Base-by-base conservation (phyloP, 2,329 filamentous ascomycete genomes). In the Raffaelea ambrosiae region DNA sequence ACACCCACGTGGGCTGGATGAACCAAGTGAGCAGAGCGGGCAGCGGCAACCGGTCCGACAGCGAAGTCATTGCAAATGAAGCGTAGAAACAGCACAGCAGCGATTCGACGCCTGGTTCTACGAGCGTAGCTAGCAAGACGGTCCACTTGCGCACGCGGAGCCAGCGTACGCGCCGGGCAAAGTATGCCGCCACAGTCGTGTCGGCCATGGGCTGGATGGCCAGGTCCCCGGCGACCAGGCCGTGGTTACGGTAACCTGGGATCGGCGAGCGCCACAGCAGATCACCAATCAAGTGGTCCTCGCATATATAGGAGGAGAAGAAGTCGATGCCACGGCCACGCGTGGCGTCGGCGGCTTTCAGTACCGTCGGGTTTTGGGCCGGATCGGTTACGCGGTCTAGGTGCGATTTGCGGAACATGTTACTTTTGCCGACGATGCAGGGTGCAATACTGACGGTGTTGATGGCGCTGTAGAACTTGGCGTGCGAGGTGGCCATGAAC, bases 381-480 rank as follows among this genome's bases (percentile, higher is more conserved):
- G 75, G 63, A 59, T 76, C 65, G 29, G 81, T 83, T 9, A 93
- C 77, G 54, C 77, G 76, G 64, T 96, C 80, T 33, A 98, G 79
- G 59, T 98, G 91, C 0, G 88, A 87, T 52, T 86, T 87, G 50
- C 93, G 86, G 67, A 97, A 98, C 90, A 98, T 97, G 68, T 94
- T 97, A 59, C 88, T 95, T 69, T 98, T 98, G 44, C 93, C 93
- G 20, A 97, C 84, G 49, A 95, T 85, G 65, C 93, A 98, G 9
- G 94, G 93, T 0, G 93, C 93, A 46, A 97, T 69, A 3, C 86
- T 77, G 16, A 96, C 88, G 0, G 88, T 87, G 66, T 97, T 97
- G 74, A 98, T 98, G 52, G 91, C 93, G 9, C 84, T 85, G 69
- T 98, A 98, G 73, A 98, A 97, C 62, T 98, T 98, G 57, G 89